These are phyloP conservation scores for Phascolomyces articulosus DNA, from an alignment of 371 early-diverging fungal species.

Conservation along the genomic window DNA sequence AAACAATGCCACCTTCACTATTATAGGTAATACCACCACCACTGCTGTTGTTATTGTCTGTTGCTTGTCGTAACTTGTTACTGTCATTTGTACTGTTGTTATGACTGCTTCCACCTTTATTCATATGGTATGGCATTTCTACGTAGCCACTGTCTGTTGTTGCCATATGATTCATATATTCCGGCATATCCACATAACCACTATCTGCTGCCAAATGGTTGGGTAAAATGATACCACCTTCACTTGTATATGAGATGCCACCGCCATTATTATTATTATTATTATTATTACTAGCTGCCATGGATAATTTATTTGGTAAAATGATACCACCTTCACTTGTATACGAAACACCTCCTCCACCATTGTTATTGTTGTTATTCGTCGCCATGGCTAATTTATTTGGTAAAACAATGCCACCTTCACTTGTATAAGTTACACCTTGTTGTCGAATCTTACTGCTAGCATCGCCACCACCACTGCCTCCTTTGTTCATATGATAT, in stretches of 20 bases:
- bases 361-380: not conserved
- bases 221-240: conserved; percentile 9
- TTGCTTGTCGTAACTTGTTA: not conserved
- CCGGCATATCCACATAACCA: not conserved
- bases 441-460: not conserved
- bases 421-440: conserved; percentile 5
- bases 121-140: not conserved
- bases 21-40: conserved; percentile 8
- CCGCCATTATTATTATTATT: conserved; percentile 1
- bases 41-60: not conserved
- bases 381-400: not conserved
- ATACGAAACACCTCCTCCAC: conserved; percentile 6
- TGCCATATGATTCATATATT: conserved; percentile 5
- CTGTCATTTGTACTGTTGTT: no score
- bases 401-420: conserved; percentile 11
- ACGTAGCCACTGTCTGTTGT: not conserved
- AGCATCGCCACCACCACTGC: not conserved
- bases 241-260: not conserved
- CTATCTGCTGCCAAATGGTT: not conserved
- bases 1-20: conserved; percentile 4
- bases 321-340: conserved; percentile 7
- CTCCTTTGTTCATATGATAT: not conserved
- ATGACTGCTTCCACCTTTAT: not conserved
- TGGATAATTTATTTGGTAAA: not conserved
- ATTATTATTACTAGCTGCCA: not conserved